Evolutionary conservation across 441 rosid genomes (phyloP).

Genomic region (Syzygium malaccense): DNA sequence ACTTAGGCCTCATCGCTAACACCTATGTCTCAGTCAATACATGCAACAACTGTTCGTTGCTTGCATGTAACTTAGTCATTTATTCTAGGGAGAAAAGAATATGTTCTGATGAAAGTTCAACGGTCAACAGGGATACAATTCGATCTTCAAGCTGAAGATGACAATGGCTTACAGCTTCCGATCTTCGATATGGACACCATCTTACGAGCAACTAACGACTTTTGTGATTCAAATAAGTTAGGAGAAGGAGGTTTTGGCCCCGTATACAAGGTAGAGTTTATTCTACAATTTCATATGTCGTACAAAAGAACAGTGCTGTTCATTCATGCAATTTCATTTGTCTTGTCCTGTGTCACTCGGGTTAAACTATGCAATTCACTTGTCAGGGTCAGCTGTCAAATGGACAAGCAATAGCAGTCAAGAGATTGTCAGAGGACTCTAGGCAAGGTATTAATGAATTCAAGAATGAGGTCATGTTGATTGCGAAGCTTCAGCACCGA

Average conservation of each 20-base stretch:
- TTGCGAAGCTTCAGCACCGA: background rate
- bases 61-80: background rate
- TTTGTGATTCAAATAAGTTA: constrained; percentile 6
- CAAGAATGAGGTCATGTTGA: background rate
- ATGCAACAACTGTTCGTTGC: background rate
- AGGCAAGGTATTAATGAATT: background rate
- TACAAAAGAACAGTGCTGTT: background rate
- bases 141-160: background rate
- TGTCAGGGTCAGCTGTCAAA: background rate
- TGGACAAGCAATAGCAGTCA: background rate
- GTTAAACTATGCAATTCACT: background rate
- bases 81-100: background rate
- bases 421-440: background rate
- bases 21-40: background rate
- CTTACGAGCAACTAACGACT: constrained; percentile 17
- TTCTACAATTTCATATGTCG: background rate
- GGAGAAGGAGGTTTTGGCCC: constrained; percentile 29
- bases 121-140: background rate
- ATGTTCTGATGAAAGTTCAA: background rate
- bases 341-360: background rate
- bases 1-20: background rate
- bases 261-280: constrained; percentile 6
- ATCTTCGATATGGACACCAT: constrained; percentile 4
- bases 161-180: background rate
- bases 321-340: background rate